Conservation (phyloP, 2,329 filamentous ascomycete species). For the Pochonia chlamydosporia region DNA sequence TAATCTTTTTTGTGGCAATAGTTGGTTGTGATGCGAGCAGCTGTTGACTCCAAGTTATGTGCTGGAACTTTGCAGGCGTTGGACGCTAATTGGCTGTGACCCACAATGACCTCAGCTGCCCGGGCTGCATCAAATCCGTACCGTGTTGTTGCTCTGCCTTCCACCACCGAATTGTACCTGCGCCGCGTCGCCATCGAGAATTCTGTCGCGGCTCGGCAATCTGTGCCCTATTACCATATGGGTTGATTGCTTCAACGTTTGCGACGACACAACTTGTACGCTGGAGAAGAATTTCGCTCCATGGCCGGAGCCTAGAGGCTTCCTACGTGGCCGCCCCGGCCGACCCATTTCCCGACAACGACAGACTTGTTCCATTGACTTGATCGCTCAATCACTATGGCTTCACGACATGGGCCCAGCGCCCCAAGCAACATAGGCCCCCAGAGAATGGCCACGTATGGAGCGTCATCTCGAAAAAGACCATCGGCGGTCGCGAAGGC, state of each 20-base stretch:
- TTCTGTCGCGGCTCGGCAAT: neutral
- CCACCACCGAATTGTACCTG: neutral
- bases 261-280: neutral
- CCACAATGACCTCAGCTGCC: neutral
- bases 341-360: too few relatives aligned
- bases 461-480: conserved; percentile 3
- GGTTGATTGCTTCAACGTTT: neutral
- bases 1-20: too few relatives aligned
- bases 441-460: conserved; percentile 3
- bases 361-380: neutral
- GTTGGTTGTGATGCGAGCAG: too few relatives aligned
- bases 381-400: neutral
- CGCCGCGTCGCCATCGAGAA: too few relatives aligned
- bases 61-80: too few relatives aligned
- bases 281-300: neutral
- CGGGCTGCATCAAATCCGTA: neutral
- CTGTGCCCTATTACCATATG: neutral
- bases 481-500: neutral
- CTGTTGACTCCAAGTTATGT: too few relatives aligned
- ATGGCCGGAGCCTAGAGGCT: neutral
- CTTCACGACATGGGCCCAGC: conserved; percentile 3
- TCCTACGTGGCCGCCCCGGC: neutral
- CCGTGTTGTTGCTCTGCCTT: neutral
- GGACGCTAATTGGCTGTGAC: neutral
- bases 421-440: neutral